A percentile compares a stretch with the other conserved stretches of the same genome.
These are phyloP conservation scores for Tulasnella sp. DNA, from an alignment of 768 basidiomycete genomes.

Conservation along the genomic window DNA sequence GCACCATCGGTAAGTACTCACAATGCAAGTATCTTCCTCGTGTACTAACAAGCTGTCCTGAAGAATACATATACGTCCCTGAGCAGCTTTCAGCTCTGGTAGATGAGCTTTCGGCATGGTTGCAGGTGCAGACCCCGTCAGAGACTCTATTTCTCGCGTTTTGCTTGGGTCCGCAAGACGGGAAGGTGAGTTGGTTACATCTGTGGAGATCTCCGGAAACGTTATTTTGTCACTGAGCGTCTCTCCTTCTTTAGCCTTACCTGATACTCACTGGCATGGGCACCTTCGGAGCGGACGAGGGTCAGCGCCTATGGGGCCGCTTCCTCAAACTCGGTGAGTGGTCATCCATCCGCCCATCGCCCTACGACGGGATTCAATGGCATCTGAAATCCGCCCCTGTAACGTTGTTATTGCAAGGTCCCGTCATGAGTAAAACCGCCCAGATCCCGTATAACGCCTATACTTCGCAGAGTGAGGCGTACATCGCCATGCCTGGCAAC, in stretches of 20 bases:
- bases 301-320: neutral
- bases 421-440: neutral
- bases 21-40: too few relatives aligned
- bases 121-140: neutral
- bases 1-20: neutral
- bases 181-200: too few relatives aligned
- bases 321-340: slow-evolving; percentile 3
- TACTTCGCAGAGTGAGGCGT: neutral
- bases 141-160: neutral
- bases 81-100: neutral
- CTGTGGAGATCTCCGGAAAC: neutral
- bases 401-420: neutral
- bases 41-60: too few relatives aligned
- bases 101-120: neutral
- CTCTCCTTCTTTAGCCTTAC: neutral
- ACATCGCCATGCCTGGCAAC: neutral
- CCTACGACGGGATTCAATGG: too few relatives aligned
- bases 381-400: too few relatives aligned
- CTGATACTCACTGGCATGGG: neutral
- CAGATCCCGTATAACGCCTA: neutral
- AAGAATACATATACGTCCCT: neutral
- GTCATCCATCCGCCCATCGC: neutral
- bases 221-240: neutral
- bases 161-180: neutral
- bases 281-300: neutral